Base-by-base conservation (phyloP, 768 basidiomycete species). In the Wakefieldia striispora region DNA sequence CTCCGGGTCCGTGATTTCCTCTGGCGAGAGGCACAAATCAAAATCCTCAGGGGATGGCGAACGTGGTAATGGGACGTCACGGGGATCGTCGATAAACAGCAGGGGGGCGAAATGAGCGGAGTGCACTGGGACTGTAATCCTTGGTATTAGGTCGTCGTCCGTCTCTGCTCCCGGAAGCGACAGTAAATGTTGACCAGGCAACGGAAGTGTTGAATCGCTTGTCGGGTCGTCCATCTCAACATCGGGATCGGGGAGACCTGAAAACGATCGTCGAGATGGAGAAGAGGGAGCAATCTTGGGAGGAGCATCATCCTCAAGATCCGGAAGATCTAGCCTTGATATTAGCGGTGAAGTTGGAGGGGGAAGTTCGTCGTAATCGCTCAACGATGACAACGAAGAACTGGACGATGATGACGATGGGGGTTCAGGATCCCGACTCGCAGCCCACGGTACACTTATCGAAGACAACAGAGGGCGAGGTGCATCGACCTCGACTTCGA, bases 21-120 rank as follows among this genome's bases (percentile, higher is more conserved):
- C 70, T 5, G 65, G 55, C 1, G 64, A 51, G 16, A 72, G 53
- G 31, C 72, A 71, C 20, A 76, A 50, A 45, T 72, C 65, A 43
- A 71, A 68, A 42, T 69, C 68, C 41, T 79, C 72, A 0, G 75
- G 74, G 1, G 74, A 76, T 7, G 72, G 72, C 3, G 77, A 75
- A 16, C 73, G 75, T 6, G 68, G 69, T 13, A 68, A 57, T 2
- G 63, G 68, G 13, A 69, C 70, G 46, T 69, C 72, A 35, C 67
- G 70, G 16, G 70, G 67, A 41, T 71, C 73, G 40, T 73, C 74
- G 53, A 76, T 71, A 34, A 80, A 68, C 11, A 80, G 62, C 9
- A 78, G 69, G 43, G 57, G 56, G 42, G 58, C 23, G 13, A 43
- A 51, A 17, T 58, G 60, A 34, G 60, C 19, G 29, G 50, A 27